These are phyloP conservation scores for Colletotrichum caudatum DNA, from an alignment of 2,329 filamentous ascomycete species.

Conservation along the genomic window DNA sequence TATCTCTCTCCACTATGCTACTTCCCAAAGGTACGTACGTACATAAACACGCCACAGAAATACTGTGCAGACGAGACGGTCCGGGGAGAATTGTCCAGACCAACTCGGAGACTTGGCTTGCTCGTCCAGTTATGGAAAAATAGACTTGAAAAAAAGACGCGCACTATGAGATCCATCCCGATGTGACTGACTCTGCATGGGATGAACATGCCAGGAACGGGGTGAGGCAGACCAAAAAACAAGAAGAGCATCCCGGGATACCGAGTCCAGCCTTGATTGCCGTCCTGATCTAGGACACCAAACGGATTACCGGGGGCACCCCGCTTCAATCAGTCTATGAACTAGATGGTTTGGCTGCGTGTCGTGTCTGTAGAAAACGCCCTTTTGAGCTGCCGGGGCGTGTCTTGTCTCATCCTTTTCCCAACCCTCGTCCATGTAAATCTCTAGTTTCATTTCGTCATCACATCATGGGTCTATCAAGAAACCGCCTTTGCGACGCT, in stretches of 20 bases:
- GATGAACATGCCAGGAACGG: background rate
- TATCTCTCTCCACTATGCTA: too few relatives aligned
- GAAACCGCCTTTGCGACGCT: background rate
- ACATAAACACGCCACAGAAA: background rate
- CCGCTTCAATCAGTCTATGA: background rate
- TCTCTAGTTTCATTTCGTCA: background rate
- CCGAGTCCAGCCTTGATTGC: background rate
- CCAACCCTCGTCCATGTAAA: background rate
- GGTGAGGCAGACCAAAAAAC: background rate
- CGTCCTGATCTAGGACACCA: background rate
- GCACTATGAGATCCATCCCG: background rate
- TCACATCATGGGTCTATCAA: background rate
- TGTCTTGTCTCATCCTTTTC: background rate
- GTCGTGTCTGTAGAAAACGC: background rate
- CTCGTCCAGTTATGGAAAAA: background rate
- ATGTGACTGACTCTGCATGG: background rate
- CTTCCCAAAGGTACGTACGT: background rate
- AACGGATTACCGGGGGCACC: too few relatives aligned
- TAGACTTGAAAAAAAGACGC: background rate
- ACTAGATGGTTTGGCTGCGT: too few relatives aligned
- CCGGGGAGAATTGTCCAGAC: background rate
- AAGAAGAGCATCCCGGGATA: background rate
- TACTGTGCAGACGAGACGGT: background rate
- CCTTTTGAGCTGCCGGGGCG: background rate
- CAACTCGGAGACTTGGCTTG: background rate